Base-by-base conservation (phyloP, 495 filamentous ascomycete genomes). In the Xylaria telfairii region DNA sequence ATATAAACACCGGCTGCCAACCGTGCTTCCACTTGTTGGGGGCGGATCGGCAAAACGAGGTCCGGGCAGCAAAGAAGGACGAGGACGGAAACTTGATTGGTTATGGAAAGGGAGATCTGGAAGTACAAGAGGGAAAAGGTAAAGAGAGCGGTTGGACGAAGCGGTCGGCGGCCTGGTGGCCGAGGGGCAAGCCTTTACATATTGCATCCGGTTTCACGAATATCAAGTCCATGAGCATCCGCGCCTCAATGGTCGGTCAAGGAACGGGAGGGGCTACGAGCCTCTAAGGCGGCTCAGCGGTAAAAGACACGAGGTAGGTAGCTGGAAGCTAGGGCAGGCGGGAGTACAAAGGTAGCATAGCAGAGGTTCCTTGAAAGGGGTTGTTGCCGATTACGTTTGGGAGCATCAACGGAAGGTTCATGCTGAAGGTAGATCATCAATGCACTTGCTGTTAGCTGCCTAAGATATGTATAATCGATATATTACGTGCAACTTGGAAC, bases 141-240 rank as follows among this genome's bases (percentile, higher is more conserved):
- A 47, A 7, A 47, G 53, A 60, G 4, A 21, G 39, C 24, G 51
- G 37, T 26, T 59, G 39, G 41, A 60, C 24, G 51, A 47, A 12
- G 28, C 39, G 66, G 56, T 59, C 56, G 46, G 51, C 37, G 56
- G 56, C 66, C 66, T 21, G 39, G 66, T 41, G 66, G 53, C 51
- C 51, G 56, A 54, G 19, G 39, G 66, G 60, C 15, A 9, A 32
- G 49, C 51, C n/a, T 68, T 46, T 68, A 60, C 66, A 57, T 68
- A 60, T 59, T 46, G 66, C 39, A 68, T 57, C 66, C 66, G 66
- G 64, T 68, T 68, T 68, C 66, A 68, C 21, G 34, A 56, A 47
- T 42, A 46, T 44, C 51, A 37, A 54, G 39, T 49, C 28, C 13
- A 39, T 15, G 10, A 34, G 3, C 53, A 59, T 68, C 51, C 66